Base-by-base conservation (phyloP, 2,329 filamentous ascomycete species). In the Sclerotinia sclerotiorum region DNA sequence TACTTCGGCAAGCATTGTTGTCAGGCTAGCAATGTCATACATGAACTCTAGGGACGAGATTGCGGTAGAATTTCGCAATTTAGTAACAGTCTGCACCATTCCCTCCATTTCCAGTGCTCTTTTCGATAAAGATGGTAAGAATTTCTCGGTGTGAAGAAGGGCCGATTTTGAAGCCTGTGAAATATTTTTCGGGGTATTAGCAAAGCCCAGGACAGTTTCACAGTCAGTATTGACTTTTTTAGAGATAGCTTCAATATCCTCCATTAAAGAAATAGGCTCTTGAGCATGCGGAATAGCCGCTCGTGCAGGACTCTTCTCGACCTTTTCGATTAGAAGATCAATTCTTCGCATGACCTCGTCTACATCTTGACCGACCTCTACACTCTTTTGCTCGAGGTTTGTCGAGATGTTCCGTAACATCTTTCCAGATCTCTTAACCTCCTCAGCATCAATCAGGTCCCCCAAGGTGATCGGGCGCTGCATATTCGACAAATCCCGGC, bases 201-300 rank as follows among this genome's bases (percentile, higher is more conserved):
- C 82, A 71, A 93, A 89, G 7, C 85, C 84, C 56, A 93, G 82
- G 15, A 93, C 87, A 72, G 92, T 89, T 73, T 93, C 90, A 76
- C 93, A 92, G 79, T 98, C 95, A 7, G 90, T 91, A 60, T 89
- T 88, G 62, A 99, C 91, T 79, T 97, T 97, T 74, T 88, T 93
- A 64, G 89, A 89, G 67, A 98, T 84, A 0, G 92, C 90, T 76
- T 94, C 90, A 55, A 98, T 93, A 77, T 98, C 95, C 70, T 93
- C 86, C 62, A 95, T 82, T 8, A 97, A 82, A 70, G 90, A 88
- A 29, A 82, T 79, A 6, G 90, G 84, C 72, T 94, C 91, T 61
- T 87, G 84, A 54, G 82, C 82, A 69, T 87, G 88, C 24, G 83
- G 81, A 58, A 88, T 77, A 7, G 84, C 80, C 29, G 84, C 90